Evolutionary conservation across 2,329 filamentous ascomycete species (phyloP).

Genomic region (Aplosporella prunicola): DNA sequence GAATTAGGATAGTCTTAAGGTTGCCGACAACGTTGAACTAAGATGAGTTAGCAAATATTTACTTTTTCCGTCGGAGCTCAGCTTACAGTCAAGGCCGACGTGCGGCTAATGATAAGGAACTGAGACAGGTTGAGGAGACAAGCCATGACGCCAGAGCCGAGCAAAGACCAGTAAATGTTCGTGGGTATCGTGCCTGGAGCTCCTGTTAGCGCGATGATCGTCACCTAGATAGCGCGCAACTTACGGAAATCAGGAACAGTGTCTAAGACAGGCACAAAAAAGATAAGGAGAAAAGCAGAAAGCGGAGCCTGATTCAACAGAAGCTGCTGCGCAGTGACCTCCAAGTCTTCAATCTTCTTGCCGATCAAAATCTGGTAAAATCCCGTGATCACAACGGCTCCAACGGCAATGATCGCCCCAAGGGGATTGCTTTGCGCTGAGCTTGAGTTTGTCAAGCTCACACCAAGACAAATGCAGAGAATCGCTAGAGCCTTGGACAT

Average conservation of each 20-base stretch:
- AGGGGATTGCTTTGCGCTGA: conserved; percentile 31
- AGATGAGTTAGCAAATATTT: conserved; percentile 6
- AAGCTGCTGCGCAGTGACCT: conserved; percentile 35
- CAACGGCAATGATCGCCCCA: conserved; percentile 34
- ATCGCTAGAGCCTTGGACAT: conserved; percentile 33
- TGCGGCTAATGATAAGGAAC: conserved; percentile 34
- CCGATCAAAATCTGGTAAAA: conserved; percentile 42
- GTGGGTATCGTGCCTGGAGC: conserved; percentile 22
- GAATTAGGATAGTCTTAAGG: conserved; percentile 38
- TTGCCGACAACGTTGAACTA: conserved; percentile 33
- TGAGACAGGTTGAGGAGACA: conserved; percentile 34
- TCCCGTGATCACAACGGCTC: conserved; percentile 37
- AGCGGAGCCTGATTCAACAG: conserved; percentile 39
- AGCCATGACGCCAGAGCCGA: conserved; percentile 35
- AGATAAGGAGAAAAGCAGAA: conserved; percentile 34
- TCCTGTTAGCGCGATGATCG: conserved; percentile 1
- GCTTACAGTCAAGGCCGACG: conserved; percentile 25
- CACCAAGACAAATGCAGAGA: conserved; percentile 34
- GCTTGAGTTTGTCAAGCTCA: conserved; percentile 35
- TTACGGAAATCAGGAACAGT: conserved; percentile 27
- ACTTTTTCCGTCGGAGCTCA: not conserved
- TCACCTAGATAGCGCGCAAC: not conserved
- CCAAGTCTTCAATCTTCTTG: conserved; percentile 40
- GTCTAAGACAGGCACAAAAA: conserved; percentile 36
- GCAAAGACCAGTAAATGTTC: conserved; percentile 31